Percentiles rank a stretch among this genome's conserved stretches.
These are phyloP conservation scores for Coffea canephora DNA, from an alignment of 257 asterid species.

Conservation along the genomic window DNA sequence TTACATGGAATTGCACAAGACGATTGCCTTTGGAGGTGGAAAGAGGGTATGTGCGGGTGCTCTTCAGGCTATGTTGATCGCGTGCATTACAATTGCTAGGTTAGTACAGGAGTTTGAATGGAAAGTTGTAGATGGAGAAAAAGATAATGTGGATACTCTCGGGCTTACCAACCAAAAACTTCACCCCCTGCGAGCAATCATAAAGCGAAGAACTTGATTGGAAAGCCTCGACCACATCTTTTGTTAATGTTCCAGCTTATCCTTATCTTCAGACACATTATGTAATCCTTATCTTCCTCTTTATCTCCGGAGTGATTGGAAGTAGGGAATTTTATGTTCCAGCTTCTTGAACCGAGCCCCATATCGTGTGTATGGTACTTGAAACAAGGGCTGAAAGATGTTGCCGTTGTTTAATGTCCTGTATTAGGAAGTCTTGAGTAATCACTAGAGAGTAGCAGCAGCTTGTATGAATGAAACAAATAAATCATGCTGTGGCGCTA, in stretches of 20 bases:
- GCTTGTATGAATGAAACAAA: neutral
- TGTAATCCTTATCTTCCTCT: neutral
- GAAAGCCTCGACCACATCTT: neutral
- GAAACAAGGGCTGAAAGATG: neutral
- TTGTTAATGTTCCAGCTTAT: too few relatives aligned
- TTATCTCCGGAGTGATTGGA: neutral
- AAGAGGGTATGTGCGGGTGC: conserved; percentile 85
- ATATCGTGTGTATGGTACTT: neutral
- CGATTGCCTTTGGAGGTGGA: conserved; percentile 86
- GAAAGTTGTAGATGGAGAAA: conserved; percentile 65
- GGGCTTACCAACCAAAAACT: conserved; percentile 76
- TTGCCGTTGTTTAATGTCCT: neutral
- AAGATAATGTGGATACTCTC: conserved; percentile 59
- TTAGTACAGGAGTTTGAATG: conserved; percentile 83
- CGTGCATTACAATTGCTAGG: conserved; percentile 67
- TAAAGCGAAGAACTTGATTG: conserved; percentile 50
- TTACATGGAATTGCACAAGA: conserved; percentile 54
- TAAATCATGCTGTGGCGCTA: too few relatives aligned
- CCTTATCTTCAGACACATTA: too few relatives aligned
- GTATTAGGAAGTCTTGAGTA: neutral
- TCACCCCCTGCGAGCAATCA: conserved; percentile 56
- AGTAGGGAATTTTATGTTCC: neutral
- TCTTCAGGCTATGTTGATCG: conserved; percentile 68
- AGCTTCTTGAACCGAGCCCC: neutral
- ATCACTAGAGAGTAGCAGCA: neutral